Base-by-base conservation (phyloP, 2,329 filamentous ascomycete species). In the Colletotrichum abscissum region DNA sequence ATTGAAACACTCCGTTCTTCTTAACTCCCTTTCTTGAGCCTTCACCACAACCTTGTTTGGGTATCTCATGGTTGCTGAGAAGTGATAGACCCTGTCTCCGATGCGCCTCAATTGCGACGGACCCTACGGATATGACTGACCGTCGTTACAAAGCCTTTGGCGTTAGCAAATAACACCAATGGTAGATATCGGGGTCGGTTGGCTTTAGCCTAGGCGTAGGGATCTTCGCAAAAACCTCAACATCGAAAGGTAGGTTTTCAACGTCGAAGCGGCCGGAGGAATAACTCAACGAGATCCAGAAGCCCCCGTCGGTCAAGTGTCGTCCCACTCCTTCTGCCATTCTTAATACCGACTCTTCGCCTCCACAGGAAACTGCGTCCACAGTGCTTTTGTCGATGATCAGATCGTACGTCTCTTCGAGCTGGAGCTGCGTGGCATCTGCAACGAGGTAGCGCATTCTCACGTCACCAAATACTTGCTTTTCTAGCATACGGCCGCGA, bases 211-310 rank as follows among this genome's bases (percentile, higher is more conserved):
- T 88, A 0, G 81, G 80, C 5, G 83, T 85, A 1, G 80, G 82
- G 2, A 88, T 79, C 76, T 81, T 84, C n/a, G 78, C 80, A 9
- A 88, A 74, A 0, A 86, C 80, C 38, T 84, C 76, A 6, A 86
- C 83, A 4, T 83, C 74, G 62, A 88, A 87, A 0, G 84, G 83
- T 54, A 87, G 59, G 0, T 77, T 68, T 2, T 79, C 77, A 7
- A 83, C 30, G 26, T 82, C 77, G 67, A 87, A 88, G 5, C 86
- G 81, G 2, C 52, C 76, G 0, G 78, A 77, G 1, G 87, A 88
- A 76, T 84, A 88, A 74, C 85, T 88, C 58, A 88, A 76, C 3
- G 85, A 87, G 12, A 88, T 78, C 86, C 87, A 88, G 16, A 84
- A 71, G 0, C 84, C 85, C 5, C 75, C 80, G 0, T 81, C 78